Conservation (phyloP, 768 basidiomycete genomes). For the Butyriboletus loyo region DNA sequence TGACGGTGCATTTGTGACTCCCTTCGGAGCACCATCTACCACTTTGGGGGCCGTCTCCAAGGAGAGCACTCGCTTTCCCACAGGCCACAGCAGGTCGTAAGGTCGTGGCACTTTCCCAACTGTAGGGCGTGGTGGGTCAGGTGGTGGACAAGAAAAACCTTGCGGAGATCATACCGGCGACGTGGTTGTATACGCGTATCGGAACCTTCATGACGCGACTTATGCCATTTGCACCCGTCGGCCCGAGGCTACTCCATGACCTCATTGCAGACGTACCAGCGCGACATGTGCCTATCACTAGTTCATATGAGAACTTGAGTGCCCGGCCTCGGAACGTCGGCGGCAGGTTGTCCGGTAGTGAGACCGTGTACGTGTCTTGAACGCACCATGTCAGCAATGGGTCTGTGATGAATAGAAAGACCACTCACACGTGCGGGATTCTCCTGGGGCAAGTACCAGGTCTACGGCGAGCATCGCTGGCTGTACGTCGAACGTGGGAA, state of each 20-base stretch:
- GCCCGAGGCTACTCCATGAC: constrained; percentile 31
- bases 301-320: constrained; percentile 83
- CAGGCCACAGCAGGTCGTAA: constrained; percentile 86
- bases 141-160: constrained; percentile 1
- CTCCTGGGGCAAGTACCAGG: constrained; percentile 74
- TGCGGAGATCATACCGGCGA: constrained; percentile 53
- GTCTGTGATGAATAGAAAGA: neutral
- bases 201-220: constrained; percentile 89
- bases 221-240: constrained; percentile 45
- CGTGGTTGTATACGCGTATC: constrained; percentile 85
- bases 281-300: constrained; percentile 85
- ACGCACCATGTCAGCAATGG: neutral
- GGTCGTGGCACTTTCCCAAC: constrained; percentile 55
- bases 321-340: constrained; percentile 88
- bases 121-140: constrained; percentile 19
- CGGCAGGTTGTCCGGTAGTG: constrained; percentile 76
- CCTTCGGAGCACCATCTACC: constrained; percentile 20
- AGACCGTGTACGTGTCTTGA: constrained; percentile 76
- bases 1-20: neutral
- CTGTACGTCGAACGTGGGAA: constrained; percentile 85
- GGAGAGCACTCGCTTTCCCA: constrained; percentile 40
- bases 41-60: constrained; percentile 27
- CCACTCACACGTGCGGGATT: constrained; percentile 70
- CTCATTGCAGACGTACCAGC: constrained; percentile 38
- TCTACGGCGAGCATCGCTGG: constrained; percentile 91